Base-by-base conservation (phyloP, 495 filamentous ascomycete genomes). In the Corynascus novoguineensis region DNA sequence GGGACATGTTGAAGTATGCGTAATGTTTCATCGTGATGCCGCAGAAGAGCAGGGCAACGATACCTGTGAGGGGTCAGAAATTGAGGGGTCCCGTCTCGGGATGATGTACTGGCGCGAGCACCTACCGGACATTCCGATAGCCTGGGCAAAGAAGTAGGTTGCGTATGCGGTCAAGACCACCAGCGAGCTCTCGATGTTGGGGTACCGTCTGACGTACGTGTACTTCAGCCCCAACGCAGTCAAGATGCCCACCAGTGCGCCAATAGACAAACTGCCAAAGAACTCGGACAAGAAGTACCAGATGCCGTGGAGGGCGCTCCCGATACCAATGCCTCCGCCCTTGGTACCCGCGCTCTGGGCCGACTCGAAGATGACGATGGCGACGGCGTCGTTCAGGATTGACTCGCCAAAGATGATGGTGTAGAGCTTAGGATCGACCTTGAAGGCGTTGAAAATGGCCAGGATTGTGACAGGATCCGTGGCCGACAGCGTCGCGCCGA, bases 1-100 rank as follows among this genome's bases (percentile, higher is more conserved):
- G 86, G 28, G 93, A 98, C 93, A 98, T 98, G 75, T 98, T 98
- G 77, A 96, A 97, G 76, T 98, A 98, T 40, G 93, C 93, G 65
- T 98, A 97, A 69, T 98, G 93, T 70, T 98, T 98, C 32, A 98
- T 79, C 8, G 93, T 96, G 58, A 98, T 98, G 29, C 93, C 93
- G 70, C 95, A 97, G 75, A 98, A 97, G 11, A 98, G 76, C 54
- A 98, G 80, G 17, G 93, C 93, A 52, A 98, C 93, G 63, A 98
- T 98, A 55, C 93, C 92, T 97, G 62, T 45, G 17, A n/a, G 52
- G 24, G 7, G 48, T 64, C 17, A 64, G 53, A 22, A 21, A 6
- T 73, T 51, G n/a, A n/a, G n/a, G n/a, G n/a, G n/a, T n/a, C 66
- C 62, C 19, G 50, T 12, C 1, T 41, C 9, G n/a, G n/a, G 5